Evolutionary conservation across 805 yeast species (phyloP).

Genomic region (Saccharomycopsis amapae): DNA sequence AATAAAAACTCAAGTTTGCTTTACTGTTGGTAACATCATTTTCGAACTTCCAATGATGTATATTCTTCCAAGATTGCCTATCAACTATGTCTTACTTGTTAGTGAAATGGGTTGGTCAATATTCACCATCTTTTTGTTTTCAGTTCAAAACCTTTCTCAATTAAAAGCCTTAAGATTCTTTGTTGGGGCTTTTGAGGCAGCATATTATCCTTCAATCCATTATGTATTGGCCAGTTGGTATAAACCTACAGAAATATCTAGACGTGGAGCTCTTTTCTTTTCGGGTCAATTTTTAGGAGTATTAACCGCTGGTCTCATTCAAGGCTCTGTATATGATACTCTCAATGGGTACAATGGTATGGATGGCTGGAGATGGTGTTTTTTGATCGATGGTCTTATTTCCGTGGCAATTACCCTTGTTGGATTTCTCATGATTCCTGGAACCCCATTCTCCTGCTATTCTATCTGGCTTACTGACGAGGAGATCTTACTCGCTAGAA

Average conservation of each 20-base stretch:
- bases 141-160: conserved; percentile 41
- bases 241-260: conserved; percentile 46
- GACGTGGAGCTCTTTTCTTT: conserved; percentile 58
- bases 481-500: conserved; percentile 49
- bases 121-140: conserved; percentile 50
- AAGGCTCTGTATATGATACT: conserved; percentile 44
- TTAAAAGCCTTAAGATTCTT: conserved; percentile 59
- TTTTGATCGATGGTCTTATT: conserved; percentile 50
- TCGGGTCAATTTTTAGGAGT: conserved; percentile 57
- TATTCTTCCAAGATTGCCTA: conserved; percentile 47
- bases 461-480: conserved; percentile 50
- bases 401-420: neutral
- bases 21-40: conserved; percentile 50
- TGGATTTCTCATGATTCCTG: conserved; percentile 40
- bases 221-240: conserved; percentile 54
- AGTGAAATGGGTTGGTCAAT: conserved; percentile 65
- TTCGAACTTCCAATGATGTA: conserved; percentile 60
- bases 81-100: conserved; percentile 44
- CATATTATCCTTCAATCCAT: conserved; percentile 56
- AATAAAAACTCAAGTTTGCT: conserved; percentile 49
- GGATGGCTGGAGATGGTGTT: conserved; percentile 69
- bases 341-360: conserved; percentile 47
- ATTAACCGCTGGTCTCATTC: conserved; percentile 55
- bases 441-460: conserved; percentile 56
- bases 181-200: conserved; percentile 64